These are phyloP conservation scores for Ascochyta pisi DNA, from an alignment of 2,329 filamentous ascomycete genomes.

Conservation along the genomic window DNA sequence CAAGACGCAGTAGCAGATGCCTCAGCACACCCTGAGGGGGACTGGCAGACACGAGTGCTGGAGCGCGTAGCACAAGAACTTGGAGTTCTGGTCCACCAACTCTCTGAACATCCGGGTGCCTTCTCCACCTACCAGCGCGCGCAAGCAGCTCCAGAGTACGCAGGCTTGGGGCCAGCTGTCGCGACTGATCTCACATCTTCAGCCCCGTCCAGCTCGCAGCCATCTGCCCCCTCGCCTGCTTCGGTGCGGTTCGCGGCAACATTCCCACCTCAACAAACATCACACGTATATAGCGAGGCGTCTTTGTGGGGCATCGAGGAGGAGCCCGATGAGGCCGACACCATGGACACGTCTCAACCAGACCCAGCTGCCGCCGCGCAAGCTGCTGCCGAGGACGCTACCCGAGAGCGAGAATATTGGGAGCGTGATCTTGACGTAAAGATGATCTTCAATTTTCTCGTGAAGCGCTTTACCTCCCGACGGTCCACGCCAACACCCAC, in stretches of 20 bases:
- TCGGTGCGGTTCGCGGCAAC: conserved; percentile 60
- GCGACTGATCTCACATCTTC: conserved; percentile 34
- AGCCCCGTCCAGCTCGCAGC: conserved; percentile 37
- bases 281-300: conserved; percentile 55
- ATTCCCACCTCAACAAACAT: conserved; percentile 41
- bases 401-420: conserved; percentile 78
- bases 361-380: conserved; percentile 23
- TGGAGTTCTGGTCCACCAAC: conserved; percentile 79
- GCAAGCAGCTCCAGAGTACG: conserved; percentile 70
- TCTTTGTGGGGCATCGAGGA: conserved; percentile 73
- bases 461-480: conserved; percentile 47
- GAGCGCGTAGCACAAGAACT: conserved; percentile 88
- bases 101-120: conserved; percentile 86
- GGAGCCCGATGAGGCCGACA: conserved; percentile 53
- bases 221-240: conserved; percentile 34
- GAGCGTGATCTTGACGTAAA: conserved; percentile 89
- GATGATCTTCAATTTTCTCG: conserved; percentile 79
- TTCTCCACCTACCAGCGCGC: conserved; percentile 81
- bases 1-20: conserved; percentile 35
- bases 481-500: conserved; percentile 36
- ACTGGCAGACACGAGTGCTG: conserved; percentile 79
- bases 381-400: conserved; percentile 40
- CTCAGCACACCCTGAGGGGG: conserved; percentile 45
- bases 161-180: conserved; percentile 67
- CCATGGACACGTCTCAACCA: conserved; percentile 55